phyloP scores from a whole-genome alignment of 228 moss, liverwort and hornwort species.

The Sphagnum fallax region DNA sequence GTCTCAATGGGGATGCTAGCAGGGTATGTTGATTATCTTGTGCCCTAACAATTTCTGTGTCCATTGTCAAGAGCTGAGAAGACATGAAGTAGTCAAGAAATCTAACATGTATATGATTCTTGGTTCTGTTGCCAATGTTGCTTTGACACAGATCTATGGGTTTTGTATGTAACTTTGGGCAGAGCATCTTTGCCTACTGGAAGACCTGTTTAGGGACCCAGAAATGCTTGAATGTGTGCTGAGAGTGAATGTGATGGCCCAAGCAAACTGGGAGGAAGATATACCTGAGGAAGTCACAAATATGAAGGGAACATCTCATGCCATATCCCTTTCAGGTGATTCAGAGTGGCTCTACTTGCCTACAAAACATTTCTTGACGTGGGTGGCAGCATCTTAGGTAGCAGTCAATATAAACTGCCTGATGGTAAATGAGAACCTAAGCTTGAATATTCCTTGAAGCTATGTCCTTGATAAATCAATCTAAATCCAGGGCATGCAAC shows the following conservation, averaged over 20 bases:
- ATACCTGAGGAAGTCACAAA: slow-evolving; percentile 46
- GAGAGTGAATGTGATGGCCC: slow-evolving; percentile 49
- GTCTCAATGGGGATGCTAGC: too few species aligned
- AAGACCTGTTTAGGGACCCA: slow-evolving; percentile 51
- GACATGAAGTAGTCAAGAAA: too few species aligned
- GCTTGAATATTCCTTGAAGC: slow-evolving; percentile 42
- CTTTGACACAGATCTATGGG: slow-evolving; percentile 59
- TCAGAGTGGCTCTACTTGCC: slow-evolving; percentile 46
- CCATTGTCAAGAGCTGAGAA: too few species aligned
- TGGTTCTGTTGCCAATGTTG: too few species aligned
- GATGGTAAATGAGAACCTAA: slow-evolving; percentile 52
- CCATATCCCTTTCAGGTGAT: slow-evolving; percentile 63
- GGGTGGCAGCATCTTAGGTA: slow-evolving; percentile 78
- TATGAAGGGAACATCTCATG: slow-evolving; percentile 67
- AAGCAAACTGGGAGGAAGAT: slow-evolving; percentile 70
- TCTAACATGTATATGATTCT: too few species aligned
- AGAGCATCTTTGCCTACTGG: slow-evolving; percentile 65
- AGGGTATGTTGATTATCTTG: too few species aligned
- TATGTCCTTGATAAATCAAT: slow-evolving; percentile 6
- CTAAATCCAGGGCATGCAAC: too few species aligned
- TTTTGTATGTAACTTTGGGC: slow-evolving; percentile 79
- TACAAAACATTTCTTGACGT: slow-evolving; percentile 75
- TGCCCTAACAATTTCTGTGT: too few species aligned
- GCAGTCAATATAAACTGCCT: slow-evolving; percentile 30
- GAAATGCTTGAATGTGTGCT: slow-evolving; percentile 62